Conservation (phyloP, 176 grass and related monocot species). For the Luzula sylvatica region DNA sequence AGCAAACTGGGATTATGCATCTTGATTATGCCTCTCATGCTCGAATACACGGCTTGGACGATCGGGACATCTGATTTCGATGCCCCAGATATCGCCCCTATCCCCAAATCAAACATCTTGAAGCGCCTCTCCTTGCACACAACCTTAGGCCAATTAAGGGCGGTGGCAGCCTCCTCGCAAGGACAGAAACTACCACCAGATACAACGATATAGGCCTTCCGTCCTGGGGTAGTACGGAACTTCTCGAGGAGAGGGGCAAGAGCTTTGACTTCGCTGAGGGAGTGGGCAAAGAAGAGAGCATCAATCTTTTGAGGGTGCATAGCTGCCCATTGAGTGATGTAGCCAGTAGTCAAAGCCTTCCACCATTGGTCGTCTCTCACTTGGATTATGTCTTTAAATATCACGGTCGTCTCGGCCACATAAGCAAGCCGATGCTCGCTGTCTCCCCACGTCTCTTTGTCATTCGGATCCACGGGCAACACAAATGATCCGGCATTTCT, state of each 20-base stretch:
- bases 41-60: slow-evolving; percentile 65
- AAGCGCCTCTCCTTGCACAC: slow-evolving; percentile 91
- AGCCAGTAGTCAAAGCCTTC: slow-evolving; percentile 74
- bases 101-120: slow-evolving; percentile 77
- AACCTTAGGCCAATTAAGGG: slow-evolving; percentile 79
- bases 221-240: slow-evolving; percentile 37
- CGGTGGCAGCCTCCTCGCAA: slow-evolving; percentile 47
- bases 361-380: slow-evolving; percentile 97
- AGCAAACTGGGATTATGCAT: slow-evolving; percentile 86
- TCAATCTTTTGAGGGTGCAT: slow-evolving; percentile 96
- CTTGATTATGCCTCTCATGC: slow-evolving; percentile 63
- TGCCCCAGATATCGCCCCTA: slow-evolving; percentile 58
- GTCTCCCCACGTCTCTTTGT: slow-evolving; percentile 97
- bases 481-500: slow-evolving; percentile 78
- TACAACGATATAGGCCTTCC: slow-evolving; percentile 77
- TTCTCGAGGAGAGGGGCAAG: slow-evolving; percentile 65
- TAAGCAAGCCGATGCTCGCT: slow-evolving; percentile 91
- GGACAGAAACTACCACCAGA: slow-evolving; percentile 63
- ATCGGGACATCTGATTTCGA: slow-evolving; percentile 66
- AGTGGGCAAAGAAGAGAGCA: slow-evolving; percentile 85
- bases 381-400: slow-evolving; percentile 91
- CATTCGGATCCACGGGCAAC: slow-evolving; percentile 57
- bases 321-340: slow-evolving; percentile 91
- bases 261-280: slow-evolving; percentile 48
- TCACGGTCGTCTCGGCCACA: slow-evolving; percentile 76